Evolutionary conservation across 2,329 filamentous ascomycete genomes (phyloP), one percentile per base, ranked within the genome.

Genomic region (Sporothrix brunneoviolacea): DNA sequence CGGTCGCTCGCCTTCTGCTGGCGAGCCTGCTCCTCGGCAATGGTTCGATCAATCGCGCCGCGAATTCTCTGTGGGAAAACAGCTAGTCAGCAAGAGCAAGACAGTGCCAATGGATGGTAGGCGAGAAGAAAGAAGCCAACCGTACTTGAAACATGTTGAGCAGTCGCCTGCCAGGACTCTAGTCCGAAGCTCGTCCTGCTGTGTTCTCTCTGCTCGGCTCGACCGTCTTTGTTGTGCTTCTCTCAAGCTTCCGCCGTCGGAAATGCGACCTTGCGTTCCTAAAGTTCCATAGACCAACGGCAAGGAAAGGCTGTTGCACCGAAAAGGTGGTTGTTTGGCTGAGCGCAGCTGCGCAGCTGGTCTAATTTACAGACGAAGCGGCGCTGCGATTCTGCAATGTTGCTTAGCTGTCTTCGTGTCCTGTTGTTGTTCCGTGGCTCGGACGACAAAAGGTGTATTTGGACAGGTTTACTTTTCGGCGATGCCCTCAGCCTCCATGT

Each of bases 1-100:
- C 42, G 71, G 5, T 73, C 65, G 55, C 73, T 61, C 36, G 70
- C 59, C 45, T 73, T 68, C 62, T 79, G 79, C 64, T 90, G 86
- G 52, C 88, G 85, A 52, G 88, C 86, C 69, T 95, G 88, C 70
- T 96, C 91, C 70, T 95, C 89, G 61, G 89, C 87, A 62, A 96
- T 93, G 61, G 85, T 85, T 61, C 83, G 83, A 65, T 95, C 88
- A 65, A 95, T 89, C 53, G 86, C 86, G 61, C 85, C 87, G 71
- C 88, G 87, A 60, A 95, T 74, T 73, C 87, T 81, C 86, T 93
- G 64, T 50, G 24, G 48, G 16, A 35, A 37, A 47, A 27, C 8
- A 7, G 3, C 9, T 7, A 15, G 44, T 47, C 28, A 48, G 45
- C 13, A 40, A 40, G 24, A 41, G 5, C 12, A n/a, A n/a, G n/a